Conservation (phyloP, 345 rosid genomes). For the Gossypium rotundifolium region DNA sequence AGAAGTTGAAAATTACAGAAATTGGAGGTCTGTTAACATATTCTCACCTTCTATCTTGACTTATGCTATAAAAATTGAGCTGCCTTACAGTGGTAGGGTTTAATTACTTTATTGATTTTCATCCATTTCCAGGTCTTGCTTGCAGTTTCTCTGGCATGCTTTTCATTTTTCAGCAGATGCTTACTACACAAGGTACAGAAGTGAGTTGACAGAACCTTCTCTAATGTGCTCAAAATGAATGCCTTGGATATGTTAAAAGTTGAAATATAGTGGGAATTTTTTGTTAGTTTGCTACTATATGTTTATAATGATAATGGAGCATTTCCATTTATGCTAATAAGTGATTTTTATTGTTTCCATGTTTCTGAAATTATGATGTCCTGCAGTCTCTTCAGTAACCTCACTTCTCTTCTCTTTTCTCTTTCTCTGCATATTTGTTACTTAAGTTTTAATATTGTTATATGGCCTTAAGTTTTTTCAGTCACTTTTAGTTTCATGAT, state of each 20-base stretch:
- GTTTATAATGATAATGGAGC: not conserved
- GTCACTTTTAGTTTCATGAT: not conserved
- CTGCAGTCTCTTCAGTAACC: not conserved
- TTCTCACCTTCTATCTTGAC: slow-evolving; percentile 6
- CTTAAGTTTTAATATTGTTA: not conserved
- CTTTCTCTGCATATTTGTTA: not conserved
- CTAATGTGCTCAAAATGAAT: slow-evolving; percentile 10
- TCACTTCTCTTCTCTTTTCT: not conserved
- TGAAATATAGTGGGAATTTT: not conserved
- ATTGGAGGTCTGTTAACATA: slow-evolving; percentile 50
- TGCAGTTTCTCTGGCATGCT: slow-evolving; percentile 87
- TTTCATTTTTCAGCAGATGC: slow-evolving; percentile 62
- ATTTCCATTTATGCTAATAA: not conserved
- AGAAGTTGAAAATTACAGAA: slow-evolving; percentile 70
- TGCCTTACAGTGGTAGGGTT: not conserved
- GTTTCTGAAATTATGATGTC: not conserved
- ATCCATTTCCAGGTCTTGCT: slow-evolving; percentile 64
- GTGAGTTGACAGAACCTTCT: slow-evolving; percentile 65
- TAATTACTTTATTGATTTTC: slow-evolving; percentile 19
- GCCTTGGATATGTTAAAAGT: not conserved
- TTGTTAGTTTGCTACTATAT: not conserved
- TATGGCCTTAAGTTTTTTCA: not conserved
- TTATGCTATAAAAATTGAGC: slow-evolving; percentile 10
- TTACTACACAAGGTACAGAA: slow-evolving; percentile 82
- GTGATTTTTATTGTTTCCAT: not conserved